Evolutionary conservation across 352 stramenopile species (phyloP).

Genomic region (Globisporangium spiculum): DNA sequence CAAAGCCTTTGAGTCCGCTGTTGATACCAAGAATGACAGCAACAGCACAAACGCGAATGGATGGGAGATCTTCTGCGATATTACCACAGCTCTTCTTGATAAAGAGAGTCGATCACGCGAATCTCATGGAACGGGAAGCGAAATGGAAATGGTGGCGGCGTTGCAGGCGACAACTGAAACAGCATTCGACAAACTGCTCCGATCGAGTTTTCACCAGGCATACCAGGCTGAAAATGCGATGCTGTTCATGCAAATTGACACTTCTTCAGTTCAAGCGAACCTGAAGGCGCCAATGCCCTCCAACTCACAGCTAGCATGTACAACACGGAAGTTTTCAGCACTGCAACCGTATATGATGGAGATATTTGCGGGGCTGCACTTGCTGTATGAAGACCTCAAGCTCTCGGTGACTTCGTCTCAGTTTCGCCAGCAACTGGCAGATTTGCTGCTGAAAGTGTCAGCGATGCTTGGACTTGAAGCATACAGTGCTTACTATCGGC

Average conservation of each 20-base stretch:
- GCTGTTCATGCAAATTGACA: slow-evolving; percentile 35
- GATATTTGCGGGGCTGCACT: slow-evolving; percentile 57
- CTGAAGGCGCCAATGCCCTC: background rate
- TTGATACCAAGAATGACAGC: background rate
- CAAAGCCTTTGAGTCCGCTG: background rate
- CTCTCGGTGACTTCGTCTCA: slow-evolving; percentile 37
- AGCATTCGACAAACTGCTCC: slow-evolving; percentile 42
- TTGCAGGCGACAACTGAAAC: slow-evolving; percentile 7
- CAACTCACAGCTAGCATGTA: background rate
- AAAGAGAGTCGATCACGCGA: background rate
- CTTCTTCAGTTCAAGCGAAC: slow-evolving; percentile 12
- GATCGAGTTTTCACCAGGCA: slow-evolving; percentile 37
- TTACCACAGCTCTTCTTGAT: background rate
- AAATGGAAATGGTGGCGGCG: slow-evolving; percentile 2
- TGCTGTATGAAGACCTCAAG: slow-evolving; percentile 70
- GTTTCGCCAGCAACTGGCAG: slow-evolving; percentile 33
- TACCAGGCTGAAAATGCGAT: slow-evolving; percentile 45
- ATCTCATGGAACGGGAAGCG: background rate
- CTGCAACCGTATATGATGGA: background rate
- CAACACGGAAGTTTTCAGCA: background rate
- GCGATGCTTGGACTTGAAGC: slow-evolving; percentile 24
- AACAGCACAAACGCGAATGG: slow-evolving; percentile 3
- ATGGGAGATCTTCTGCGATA: slow-evolving; percentile 16
- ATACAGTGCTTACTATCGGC: slow-evolving; percentile 52
- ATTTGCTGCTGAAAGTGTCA: slow-evolving; percentile 37